Conservation (phyloP, 164 flowering plant genomes). For the Liquidambar formosana region DNA sequence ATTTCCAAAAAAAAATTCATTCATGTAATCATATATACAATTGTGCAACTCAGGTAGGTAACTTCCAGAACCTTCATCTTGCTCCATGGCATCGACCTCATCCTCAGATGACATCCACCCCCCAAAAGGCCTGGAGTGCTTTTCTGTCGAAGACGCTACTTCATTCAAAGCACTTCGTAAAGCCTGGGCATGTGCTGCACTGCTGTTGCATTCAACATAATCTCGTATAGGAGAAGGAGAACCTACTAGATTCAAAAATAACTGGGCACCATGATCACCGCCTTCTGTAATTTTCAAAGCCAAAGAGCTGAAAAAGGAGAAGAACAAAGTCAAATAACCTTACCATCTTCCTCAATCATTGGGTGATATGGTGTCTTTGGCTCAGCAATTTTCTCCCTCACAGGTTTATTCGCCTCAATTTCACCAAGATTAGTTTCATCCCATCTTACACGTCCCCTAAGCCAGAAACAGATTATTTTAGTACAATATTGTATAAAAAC, state of each 20-base stretch:
- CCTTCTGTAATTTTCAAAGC: not conserved
- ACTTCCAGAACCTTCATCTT: not conserved
- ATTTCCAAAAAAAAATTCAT: not conserved
- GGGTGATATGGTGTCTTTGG: slow-evolving; percentile 6
- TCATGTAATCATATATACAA: not conserved
- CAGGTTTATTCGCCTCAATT: not conserved
- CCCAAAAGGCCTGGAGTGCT: not conserved
- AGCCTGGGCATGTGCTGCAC: not conserved
- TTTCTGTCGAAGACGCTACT: not conserved
- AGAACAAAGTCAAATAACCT: not conserved
- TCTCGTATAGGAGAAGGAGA: not conserved
- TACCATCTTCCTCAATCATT: not conserved
- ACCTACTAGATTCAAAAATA: not conserved
- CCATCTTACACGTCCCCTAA: slow-evolving; percentile 2
- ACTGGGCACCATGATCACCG: not conserved
- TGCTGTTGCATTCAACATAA: not conserved
- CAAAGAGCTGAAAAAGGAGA: not conserved
- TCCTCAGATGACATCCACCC: not conserved
- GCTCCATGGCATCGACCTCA: not conserved
- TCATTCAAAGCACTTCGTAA: not conserved
- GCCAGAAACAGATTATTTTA: not conserved
- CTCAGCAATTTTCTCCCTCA: not conserved
- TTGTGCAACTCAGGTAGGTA: not conserved
- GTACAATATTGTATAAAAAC: not conserved
- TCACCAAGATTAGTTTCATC: not conserved